Percentiles rank a stretch among this genome's conserved stretches.
phyloP scores from a whole-genome alignment of 2,329 filamentous ascomycete genomes.

The Cladosporium velox region DNA sequence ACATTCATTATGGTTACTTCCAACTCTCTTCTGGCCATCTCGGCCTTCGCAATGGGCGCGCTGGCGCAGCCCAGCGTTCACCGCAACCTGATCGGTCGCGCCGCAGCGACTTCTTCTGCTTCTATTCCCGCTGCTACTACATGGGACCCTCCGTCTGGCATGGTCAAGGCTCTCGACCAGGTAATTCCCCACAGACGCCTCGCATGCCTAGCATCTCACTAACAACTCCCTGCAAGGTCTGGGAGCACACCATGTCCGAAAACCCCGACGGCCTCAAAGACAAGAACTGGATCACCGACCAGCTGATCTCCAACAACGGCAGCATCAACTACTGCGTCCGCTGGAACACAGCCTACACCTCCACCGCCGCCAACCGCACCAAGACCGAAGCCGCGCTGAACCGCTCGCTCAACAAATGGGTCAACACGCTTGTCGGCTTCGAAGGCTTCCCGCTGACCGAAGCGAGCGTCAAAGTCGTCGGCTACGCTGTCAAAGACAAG shows the following conservation, averaged over 20 bases:
- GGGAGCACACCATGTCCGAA: conserved; percentile 20
- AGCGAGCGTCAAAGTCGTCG: conserved; percentile 47
- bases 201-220: not conserved
- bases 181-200: not conserved
- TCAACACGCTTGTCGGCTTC: conserved; percentile 47
- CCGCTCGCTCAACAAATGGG: conserved; percentile 45
- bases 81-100: conserved; percentile 8
- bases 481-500: conserved; percentile 47
- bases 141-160: conserved; percentile 18
- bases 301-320: conserved; percentile 27
- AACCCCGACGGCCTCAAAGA: conserved; percentile 18
- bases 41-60: conserved; percentile 12
- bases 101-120: conserved; percentile 7
- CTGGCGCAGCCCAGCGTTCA: conserved; percentile 12
- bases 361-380: conserved; percentile 44
- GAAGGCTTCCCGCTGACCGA: conserved; percentile 48
- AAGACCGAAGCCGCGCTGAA: conserved; percentile 42
- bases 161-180: conserved; percentile 18
- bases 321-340: conserved; percentile 48
- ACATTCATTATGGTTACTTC: not conserved
- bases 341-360: conserved; percentile 45
- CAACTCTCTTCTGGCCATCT: conserved; percentile 8
- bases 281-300: conserved; percentile 22
- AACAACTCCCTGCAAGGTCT: conserved; percentile 15
- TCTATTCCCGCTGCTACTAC: conserved; percentile 15